Base-by-base conservation (phyloP, 495 filamentous ascomycete species). In the Penicillium desertorum region DNA sequence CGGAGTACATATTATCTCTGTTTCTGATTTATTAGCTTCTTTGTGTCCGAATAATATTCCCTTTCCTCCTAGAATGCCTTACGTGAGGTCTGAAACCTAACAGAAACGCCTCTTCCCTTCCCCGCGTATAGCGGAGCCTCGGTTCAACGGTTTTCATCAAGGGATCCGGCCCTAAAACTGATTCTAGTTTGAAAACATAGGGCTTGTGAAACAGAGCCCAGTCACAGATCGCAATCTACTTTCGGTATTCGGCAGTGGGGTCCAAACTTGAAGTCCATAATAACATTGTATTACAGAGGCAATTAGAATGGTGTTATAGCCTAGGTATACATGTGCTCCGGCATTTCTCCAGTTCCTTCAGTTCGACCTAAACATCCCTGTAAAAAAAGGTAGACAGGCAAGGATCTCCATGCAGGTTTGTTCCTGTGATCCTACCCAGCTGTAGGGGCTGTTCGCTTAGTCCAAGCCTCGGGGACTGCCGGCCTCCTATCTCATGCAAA, bases 81-180 rank as follows among this genome's bases (percentile, higher is more conserved):
- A 44, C 53, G 32, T 55, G 32, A 47, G 14, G 20, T 17, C 32
- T 46, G 53, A 55, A 44, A 55, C 49, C 52, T 46, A 42, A 19
- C 43, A 55, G 16, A 16, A 43, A 53, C 51, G 53, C 53, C 53
- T 55, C 29, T 55, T 45, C 22, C 52, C 32, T 43, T 45, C 53
- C 34, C 45, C 43, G 30, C 42, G 49, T 8, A 52, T 9, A 55
- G 53, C 53, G 53, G 53, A 55, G 53, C 53, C 53, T 55, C 53
- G 53, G 53, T 55, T 32, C 53, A 55, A 55, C 53, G 53, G 52
- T 45, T 55, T 55, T 39, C 16, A 46, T 46, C 43, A 46, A 42
- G 27, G 17, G 9, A 30, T 29, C 25, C 32, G 32, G 32, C 47
- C 49, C 48, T 52, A 52, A 36, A 8, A 12, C 5, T 27, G 30